Percentiles rank a stretch among this genome's conserved stretches.
Evolutionary conservation across 1,284 basidiomycete species (phyloP).

Genomic region (Hemileia vastatrix): DNA sequence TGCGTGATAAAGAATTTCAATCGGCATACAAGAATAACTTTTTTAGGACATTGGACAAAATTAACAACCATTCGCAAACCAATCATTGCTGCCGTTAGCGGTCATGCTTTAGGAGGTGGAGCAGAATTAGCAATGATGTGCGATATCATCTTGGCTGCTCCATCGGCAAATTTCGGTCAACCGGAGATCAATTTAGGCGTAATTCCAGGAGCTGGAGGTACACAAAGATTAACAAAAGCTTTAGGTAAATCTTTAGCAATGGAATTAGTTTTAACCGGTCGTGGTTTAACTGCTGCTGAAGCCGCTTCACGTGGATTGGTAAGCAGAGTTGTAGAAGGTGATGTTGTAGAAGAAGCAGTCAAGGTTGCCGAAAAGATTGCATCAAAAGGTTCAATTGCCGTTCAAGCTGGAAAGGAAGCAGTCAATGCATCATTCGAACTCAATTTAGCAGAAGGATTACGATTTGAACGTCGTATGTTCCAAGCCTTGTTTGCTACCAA

Average conservation of each 20-base stretch:
- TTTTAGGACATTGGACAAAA: conserved; percentile 73
- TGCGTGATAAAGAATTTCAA: conserved; percentile 69
- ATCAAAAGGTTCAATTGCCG: conserved; percentile 70
- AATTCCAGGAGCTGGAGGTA: conserved; percentile 78
- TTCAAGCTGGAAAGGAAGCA: conserved; percentile 86
- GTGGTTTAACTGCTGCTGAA: conserved; percentile 66
- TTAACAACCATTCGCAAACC: conserved; percentile 75
- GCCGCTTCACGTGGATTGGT: conserved; percentile 78
- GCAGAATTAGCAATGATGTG: conserved; percentile 90
- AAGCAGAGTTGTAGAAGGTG: conserved; percentile 66
- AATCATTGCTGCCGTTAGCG: conserved; percentile 91
- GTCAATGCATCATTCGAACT: conserved; percentile 86
- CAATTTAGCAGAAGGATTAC: conserved; percentile 68
- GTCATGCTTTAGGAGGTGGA: conserved; percentile 90
- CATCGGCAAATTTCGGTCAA: conserved; percentile 84
- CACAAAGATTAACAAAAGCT: conserved; percentile 72
- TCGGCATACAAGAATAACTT: conserved; percentile 80
- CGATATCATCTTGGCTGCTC: conserved; percentile 87
- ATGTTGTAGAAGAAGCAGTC: conserved; percentile 80
- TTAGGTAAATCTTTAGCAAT: conserved; percentile 90
- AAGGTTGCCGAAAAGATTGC: conserved; percentile 70
- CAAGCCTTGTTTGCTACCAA: conserved; percentile 79
- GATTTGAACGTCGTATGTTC: conserved; percentile 82
- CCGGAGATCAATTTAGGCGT: conserved; percentile 95
- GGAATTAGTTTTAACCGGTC: conserved; percentile 86